Base-by-base conservation (phyloP, 2,329 filamentous ascomycete species). In the Gaeumannomyces sp. region DNA sequence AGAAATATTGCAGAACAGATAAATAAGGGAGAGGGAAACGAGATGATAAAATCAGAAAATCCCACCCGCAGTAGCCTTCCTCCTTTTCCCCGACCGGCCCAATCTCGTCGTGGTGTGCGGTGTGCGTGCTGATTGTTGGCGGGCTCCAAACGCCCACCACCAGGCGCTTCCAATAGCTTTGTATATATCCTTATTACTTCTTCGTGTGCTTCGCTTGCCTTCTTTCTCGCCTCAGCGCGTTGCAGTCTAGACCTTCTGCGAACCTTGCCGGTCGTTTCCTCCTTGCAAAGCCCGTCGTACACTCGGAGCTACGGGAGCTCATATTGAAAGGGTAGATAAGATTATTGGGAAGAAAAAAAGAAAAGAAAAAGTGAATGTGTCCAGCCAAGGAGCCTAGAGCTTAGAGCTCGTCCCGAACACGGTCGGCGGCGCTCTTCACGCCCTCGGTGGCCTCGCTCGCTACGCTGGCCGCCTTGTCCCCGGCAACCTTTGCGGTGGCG, bases 401-500 rank as follows among this genome's bases (percentile, higher is more conserved):
- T n/a, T 11, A 81, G 67, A 81, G 65, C 70, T 81, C 80, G 64
- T 82, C 80, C 66, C 72, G 76, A 25, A 70, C 70, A 56, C 74
- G 71, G 61, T 75, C 72, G 10, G 72, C 71, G 22, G 72, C 73
- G 33, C 77, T 76, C 71, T 78, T 80, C 62, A 78, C 78, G 5
- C 74, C 77, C n/a, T 79, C 76, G 2, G 77, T 78, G 3, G 77
- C 79, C 22, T 76, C 74, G 61, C 74, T 76, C 2, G 76, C 78
- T 6, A 72, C 77, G 62, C 75, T 78, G 45, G 72, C 72, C 22
- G 75, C 73, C 68, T 72, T 75, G 50, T 76, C 73, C 0, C 75
- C 76, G 0, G 73, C 72, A 57, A 73, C 74, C n/a, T 72, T 68
- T 1, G 72, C 74, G 0, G 81, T 86, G 0, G 85, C 81, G 2